These are phyloP conservation scores for Amanita rimosa DNA, from an alignment of 768 basidiomycete species.

Conservation along the genomic window DNA sequence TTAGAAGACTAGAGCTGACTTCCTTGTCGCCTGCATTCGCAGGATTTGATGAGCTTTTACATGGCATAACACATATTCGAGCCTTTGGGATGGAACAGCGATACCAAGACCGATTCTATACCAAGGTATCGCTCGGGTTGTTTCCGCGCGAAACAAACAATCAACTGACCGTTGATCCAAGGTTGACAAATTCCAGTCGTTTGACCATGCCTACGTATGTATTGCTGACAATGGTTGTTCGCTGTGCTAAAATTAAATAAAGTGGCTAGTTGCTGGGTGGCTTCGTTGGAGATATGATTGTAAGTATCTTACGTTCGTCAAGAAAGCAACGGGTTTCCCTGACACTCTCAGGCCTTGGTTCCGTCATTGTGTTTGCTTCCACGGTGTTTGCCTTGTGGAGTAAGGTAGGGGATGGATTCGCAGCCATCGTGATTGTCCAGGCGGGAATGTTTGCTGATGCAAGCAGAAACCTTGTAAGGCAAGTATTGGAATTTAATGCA, in stretches of 20 bases:
- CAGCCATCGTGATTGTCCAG: constrained; percentile 65
- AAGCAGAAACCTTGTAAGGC: constrained; percentile 52
- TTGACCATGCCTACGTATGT: constrained; percentile 61
- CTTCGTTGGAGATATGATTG: constrained; percentile 68
- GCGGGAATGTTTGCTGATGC: constrained; percentile 62
- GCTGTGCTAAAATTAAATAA: constrained; percentile 13
- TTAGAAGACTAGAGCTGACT: constrained; percentile 54
- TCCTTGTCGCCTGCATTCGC: constrained; percentile 64
- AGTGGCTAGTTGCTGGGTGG: constrained; percentile 67
- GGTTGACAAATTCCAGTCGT: constrained; percentile 60
- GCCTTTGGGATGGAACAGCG: constrained; percentile 63
- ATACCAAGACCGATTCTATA: constrained; percentile 56
- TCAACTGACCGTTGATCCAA: constrained; percentile 8
- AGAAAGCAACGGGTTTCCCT: neutral
- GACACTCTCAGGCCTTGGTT: constrained; percentile 41
- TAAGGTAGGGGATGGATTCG: constrained; percentile 44
- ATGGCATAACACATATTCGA: constrained; percentile 55
- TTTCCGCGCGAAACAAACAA: neutral
- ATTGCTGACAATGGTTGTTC: neutral
- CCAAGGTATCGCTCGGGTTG: constrained; percentile 23
- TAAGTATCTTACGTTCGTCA: constrained; percentile 18
- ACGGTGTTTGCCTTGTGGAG: constrained; percentile 57
- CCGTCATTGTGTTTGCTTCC: constrained; percentile 56
- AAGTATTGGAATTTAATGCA: constrained; percentile 7
- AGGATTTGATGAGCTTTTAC: constrained; percentile 60